Evolutionary conservation across 2,329 filamentous ascomycete species (phyloP).

Genomic region (Aspergillus luchuensis): DNA sequence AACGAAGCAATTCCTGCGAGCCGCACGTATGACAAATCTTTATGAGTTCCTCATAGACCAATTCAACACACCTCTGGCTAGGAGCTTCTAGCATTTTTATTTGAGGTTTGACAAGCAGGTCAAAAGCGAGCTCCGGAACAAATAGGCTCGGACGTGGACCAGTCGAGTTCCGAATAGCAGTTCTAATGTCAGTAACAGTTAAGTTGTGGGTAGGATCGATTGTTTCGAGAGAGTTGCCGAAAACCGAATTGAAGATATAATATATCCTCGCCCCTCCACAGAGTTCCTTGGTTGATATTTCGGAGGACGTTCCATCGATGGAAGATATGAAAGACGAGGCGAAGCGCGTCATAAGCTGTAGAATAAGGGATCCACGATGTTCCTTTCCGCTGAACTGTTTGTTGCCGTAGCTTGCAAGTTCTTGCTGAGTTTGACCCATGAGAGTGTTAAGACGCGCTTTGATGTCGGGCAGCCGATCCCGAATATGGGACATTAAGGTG

Average conservation of each 20-base stretch:
- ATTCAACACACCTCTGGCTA: slow-evolving; percentile 92
- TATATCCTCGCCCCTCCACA: slow-evolving; percentile 95
- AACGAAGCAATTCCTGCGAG: slow-evolving; percentile 87
- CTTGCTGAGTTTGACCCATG: slow-evolving; percentile 99
- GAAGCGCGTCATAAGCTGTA: slow-evolving; percentile 98
- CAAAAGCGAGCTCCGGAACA: slow-evolving; percentile 95
- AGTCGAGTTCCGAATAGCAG: slow-evolving; percentile 96
- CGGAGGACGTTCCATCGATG: slow-evolving; percentile 96
- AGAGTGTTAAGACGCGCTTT: slow-evolving; percentile 96
- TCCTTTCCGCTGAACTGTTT: slow-evolving; percentile 98
- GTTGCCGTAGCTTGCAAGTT: slow-evolving; percentile 95
- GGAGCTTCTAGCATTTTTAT: slow-evolving; percentile 96
- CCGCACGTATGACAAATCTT: slow-evolving; percentile 99
- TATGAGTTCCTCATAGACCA: slow-evolving; percentile 98
- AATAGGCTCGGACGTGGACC: slow-evolving; percentile 94
- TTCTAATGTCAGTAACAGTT: slow-evolving; percentile 90
- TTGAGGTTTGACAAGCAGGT: slow-evolving; percentile 95
- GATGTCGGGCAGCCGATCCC: slow-evolving; percentile 93
- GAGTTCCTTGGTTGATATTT: slow-evolving; percentile 97
- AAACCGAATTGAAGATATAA: slow-evolving; percentile 99
- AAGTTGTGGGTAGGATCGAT: slow-evolving; percentile 97
- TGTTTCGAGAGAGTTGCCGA: slow-evolving; percentile 91
- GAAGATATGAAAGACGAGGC: slow-evolving; percentile 97
- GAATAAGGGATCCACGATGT: slow-evolving; percentile 88
- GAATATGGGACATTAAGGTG: slow-evolving; percentile 94